A percentile compares a stretch with the other conserved stretches of the same genome.
Conservation (phyloP, 306 rosid genomes). For the Vigna unguiculata region DNA sequence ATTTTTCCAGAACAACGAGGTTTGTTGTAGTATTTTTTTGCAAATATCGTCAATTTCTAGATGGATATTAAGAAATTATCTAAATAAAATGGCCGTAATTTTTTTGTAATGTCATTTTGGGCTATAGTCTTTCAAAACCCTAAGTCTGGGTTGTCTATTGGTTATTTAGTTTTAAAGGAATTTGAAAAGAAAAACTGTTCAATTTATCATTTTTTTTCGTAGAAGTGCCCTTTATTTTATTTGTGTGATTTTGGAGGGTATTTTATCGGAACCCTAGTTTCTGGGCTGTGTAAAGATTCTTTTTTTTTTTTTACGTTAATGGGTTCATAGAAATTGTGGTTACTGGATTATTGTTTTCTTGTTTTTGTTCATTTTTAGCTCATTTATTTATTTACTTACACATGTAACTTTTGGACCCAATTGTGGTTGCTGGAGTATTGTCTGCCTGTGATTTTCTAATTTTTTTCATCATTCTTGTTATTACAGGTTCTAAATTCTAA, state of each 20-base stretch:
- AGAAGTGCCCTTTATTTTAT: conserved; percentile 15
- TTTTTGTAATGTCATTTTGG: background rate
- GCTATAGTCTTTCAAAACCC: conserved; percentile 35
- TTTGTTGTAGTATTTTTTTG: conserved; percentile 2
- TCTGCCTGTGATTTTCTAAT: conserved; percentile 24
- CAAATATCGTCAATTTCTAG: background rate
- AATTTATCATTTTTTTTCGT: background rate
- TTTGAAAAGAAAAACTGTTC: background rate
- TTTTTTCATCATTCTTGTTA: background rate
- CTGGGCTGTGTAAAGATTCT: background rate
- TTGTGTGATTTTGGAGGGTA: conserved; percentile 16
- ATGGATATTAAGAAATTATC: conserved; percentile 4
- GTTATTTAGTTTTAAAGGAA: conserved; percentile 5
- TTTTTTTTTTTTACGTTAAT: conserved; percentile 11
- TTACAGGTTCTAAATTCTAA: conserved; percentile 32
- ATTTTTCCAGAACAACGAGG: background rate
- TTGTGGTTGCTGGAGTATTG: conserved; percentile 14
- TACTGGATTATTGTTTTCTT: no score
- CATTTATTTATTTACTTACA: background rate
- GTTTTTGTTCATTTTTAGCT: background rate
- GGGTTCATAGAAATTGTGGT: background rate
- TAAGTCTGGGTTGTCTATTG: conserved; percentile 13
- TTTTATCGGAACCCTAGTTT: conserved; percentile 43
- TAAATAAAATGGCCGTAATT: background rate
- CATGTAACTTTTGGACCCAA: conserved; percentile 5